Base-by-base conservation (phyloP, 2,329 filamentous ascomycete genomes). In the Pseudocercospora macadamiae region DNA sequence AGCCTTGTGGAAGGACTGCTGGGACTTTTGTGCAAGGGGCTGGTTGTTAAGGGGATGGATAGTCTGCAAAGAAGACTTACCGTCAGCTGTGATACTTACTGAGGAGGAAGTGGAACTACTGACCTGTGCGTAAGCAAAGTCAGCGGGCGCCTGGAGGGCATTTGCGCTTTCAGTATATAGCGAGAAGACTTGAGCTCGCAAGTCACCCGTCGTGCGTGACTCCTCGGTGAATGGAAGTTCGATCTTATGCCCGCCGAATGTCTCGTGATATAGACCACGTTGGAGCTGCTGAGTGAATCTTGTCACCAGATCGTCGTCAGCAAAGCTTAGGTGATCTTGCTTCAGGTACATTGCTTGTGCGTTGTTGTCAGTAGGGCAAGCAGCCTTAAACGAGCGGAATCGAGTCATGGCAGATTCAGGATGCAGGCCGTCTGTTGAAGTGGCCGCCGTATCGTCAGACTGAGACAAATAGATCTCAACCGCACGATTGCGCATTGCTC, bases 401-500 rank as follows among this genome's bases (percentile, higher is more conserved):
- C 69, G 64, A 9, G 66, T 60, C 49, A 71, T 62, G n/a, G 68
- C 61, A 45, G 70, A 71, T 61, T 72, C 70, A 12, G 62, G 42
- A 28, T 64, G 48, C 42, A 71, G 45, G 51, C 61, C 57, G 47
- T 57, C 60, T 42, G 59, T 64, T 36, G 59, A 52, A 54, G 42
- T 32, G 25, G 30, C 51, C 16, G 32, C 54, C 3, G 59, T 44
- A 16, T 18, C 8, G 2, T 51, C 47, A 6, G 39, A 16, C 4
- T 54, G 36, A 9, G 34, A 21, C 2, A 99, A 80, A 69, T 88
- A 95, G 8, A 99, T 89, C 75, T 99, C 96, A 23, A 97, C 83
- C 49, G 92, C 92, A 73, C 95, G 86, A 75, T 99, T 99, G 57
- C 96, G 84, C 95, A 99, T 99, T 0, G 95, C 95, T 63, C 95